phyloP scores from a whole-genome alignment of 257 asterid genomes.

The Nyctanthes arbortristis region DNA sequence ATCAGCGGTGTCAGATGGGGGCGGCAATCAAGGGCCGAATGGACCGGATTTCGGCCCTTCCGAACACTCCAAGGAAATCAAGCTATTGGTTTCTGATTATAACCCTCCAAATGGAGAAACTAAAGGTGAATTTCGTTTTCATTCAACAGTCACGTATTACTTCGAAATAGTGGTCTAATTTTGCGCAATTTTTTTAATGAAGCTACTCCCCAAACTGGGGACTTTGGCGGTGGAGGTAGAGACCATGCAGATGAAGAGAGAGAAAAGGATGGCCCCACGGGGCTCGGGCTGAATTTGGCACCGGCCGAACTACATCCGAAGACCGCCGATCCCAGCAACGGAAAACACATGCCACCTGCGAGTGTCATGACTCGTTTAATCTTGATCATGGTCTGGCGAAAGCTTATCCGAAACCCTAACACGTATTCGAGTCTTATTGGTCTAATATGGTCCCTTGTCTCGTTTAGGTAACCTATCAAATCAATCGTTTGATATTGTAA shows the following conservation, averaged over 20 bases:
- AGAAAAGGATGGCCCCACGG: slow-evolving; percentile 40
- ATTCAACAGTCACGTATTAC: background rate
- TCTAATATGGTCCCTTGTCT: slow-evolving; percentile 29
- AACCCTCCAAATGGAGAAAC: slow-evolving; percentile 48
- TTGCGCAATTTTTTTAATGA: background rate
- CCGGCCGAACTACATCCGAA: slow-evolving; percentile 41
- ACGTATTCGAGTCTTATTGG: slow-evolving; percentile 38
- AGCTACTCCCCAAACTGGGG: slow-evolving; percentile 46
- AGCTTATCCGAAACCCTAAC: slow-evolving; percentile 42
- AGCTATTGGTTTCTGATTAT: slow-evolving; percentile 51
- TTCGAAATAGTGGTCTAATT: background rate
- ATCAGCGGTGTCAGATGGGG: slow-evolving; percentile 52
- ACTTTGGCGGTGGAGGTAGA: slow-evolving; percentile 40
- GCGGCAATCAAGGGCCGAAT: slow-evolving; percentile 47
- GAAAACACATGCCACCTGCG: slow-evolving; percentile 53
- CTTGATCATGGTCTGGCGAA: slow-evolving; percentile 63
- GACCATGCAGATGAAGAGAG: slow-evolving; percentile 46
- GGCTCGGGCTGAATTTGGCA: slow-evolving; percentile 44
- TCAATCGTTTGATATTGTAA: background rate
- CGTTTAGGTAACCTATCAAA: slow-evolving; percentile 16
- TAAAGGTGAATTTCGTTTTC: slow-evolving; percentile 31
- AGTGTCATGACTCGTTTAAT: slow-evolving; percentile 63
- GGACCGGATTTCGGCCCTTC: slow-evolving; percentile 37
- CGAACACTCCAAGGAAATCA: slow-evolving; percentile 52
- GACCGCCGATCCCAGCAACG: slow-evolving; percentile 22